phyloP scores from a whole-genome alignment of 2,329 filamentous ascomycete genomes.

The Plenodomus lindquistii region DNA sequence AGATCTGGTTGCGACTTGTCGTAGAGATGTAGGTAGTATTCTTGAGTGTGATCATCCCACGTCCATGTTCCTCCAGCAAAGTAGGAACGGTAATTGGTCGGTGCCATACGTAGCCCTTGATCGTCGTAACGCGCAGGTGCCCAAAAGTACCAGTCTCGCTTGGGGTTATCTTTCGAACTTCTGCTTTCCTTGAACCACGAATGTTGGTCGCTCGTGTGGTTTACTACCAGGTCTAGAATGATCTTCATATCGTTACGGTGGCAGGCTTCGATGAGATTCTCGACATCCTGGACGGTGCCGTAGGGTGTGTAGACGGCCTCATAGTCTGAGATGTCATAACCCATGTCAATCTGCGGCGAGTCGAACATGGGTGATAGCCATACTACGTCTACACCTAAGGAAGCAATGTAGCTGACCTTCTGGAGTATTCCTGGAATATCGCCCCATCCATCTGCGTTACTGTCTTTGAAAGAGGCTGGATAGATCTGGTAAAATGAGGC shows the following conservation, averaged over 20 bases:
- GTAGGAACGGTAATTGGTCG: slow-evolving; percentile 57
- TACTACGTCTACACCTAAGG: slow-evolving; percentile 65
- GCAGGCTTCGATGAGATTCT: slow-evolving; percentile 62
- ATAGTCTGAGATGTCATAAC: slow-evolving; percentile 72
- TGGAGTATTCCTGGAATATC: slow-evolving; percentile 66
- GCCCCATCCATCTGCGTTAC: slow-evolving; percentile 63
- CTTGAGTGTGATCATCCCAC: slow-evolving; percentile 51
- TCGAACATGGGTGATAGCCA: slow-evolving; percentile 71
- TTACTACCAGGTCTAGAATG: slow-evolving; percentile 76
- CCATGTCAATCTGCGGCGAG: slow-evolving; percentile 69
- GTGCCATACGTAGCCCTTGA: slow-evolving; percentile 59
- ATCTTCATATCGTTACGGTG: slow-evolving; percentile 69
- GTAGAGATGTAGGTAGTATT: slow-evolving; percentile 55
- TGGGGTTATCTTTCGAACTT: slow-evolving; percentile 63
- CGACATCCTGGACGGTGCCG: slow-evolving; percentile 68
- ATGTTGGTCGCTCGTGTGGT: slow-evolving; percentile 74
- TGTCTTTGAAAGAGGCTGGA: slow-evolving; percentile 48
- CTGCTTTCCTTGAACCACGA: slow-evolving; percentile 72
- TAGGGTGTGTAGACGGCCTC: slow-evolving; percentile 67
- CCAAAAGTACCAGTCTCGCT: slow-evolving; percentile 76
- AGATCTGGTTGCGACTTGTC: slow-evolving; percentile 53
- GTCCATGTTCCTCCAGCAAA: slow-evolving; percentile 48
- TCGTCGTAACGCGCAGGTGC: slow-evolving; percentile 57
- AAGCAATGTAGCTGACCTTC: slow-evolving; percentile 60
- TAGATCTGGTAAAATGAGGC: slow-evolving; percentile 52